These are phyloP conservation scores for Euphorbia corollata DNA, from an alignment of 441 rosid genomes.

Conservation along the genomic window DNA sequence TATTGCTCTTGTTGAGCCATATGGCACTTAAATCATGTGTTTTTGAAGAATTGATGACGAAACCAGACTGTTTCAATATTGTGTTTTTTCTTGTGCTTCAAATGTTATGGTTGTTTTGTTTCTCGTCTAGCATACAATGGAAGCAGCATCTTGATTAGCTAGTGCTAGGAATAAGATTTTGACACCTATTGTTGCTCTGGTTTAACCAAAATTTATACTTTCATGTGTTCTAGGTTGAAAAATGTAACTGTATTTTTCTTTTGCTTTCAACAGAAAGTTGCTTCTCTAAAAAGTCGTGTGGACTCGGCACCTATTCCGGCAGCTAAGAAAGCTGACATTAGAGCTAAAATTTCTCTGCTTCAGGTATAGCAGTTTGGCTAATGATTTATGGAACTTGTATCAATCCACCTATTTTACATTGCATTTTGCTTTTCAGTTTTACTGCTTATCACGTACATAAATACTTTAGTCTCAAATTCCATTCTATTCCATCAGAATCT, in stretches of 20 bases:
- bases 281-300: slow-evolving; percentile 66
- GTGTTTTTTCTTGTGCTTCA: background rate
- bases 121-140: background rate
- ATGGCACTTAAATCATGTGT: background rate
- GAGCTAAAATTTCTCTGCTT: slow-evolving; percentile 60
- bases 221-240: background rate
- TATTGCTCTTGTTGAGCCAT: background rate
- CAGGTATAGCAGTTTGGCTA: slow-evolving; percentile 42
- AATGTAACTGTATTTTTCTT: too few relatives aligned
- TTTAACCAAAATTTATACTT: background rate
- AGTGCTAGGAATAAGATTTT: background rate
- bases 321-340: slow-evolving; percentile 75
- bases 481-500: slow-evolving; percentile 36
- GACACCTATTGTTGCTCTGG: background rate
- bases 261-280: slow-evolving; percentile 52
- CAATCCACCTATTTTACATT: background rate
- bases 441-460: background rate
- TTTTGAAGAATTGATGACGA: background rate
- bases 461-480: background rate
- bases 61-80: background rate
- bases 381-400: background rate
- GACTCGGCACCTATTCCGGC: slow-evolving; percentile 79
- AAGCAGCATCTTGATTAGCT: background rate
- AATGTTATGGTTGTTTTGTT: background rate
- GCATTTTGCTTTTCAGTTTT: background rate